Evolutionary conservation across 768 basidiomycete genomes (phyloP), one percentile per base, ranked within the genome.

Genomic region (Cyclocybe aegerita): DNA sequence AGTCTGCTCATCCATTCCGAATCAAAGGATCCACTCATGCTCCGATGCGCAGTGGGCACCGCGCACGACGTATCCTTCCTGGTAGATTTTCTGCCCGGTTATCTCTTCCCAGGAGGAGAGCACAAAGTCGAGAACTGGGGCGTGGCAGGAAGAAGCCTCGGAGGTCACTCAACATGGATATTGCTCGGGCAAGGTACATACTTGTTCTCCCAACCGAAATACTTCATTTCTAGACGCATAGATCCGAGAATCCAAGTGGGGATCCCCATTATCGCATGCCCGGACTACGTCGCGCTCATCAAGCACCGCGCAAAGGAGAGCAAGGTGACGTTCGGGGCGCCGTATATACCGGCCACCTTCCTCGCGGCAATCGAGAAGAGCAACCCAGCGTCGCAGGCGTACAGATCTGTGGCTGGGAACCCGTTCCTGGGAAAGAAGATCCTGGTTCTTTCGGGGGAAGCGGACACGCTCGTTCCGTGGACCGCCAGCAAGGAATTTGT

Each of bases 111-210:
- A 0, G 55, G 68, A 9, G 82, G 70, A 9, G 84, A 91, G 56
- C 74, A 80, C 23, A 63, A 60, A 10, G 77, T 95, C 34, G 74
- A 69, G 5, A 76, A 81, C 49, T 97, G 87, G 85, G 82, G 82
- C 9, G 73, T 88, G 3, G 77, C 81, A 0, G 93, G 93, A 0
- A 75, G 87, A 57, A 90, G 87, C 53, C 79, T 97, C 0, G 93
- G 93, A 0, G 93, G 92, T 0, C 92, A 97, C 63, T 77, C 90
- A 0, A 76, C 88, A 0, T 95, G 93, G 92, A 75, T 88, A 30
- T 71, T 76, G 1, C 76, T 91, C 33, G 61, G 77, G 15, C 70
- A 72, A 55, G 77, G 78, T 72, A 62, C 11, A 63, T 43, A 5
- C 16, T 11, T 29, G 1, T 15, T 39, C 30, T 10, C 6, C 16